Base-by-base conservation (phyloP, 2,329 filamentous ascomycete genomes). In the Cladosporium sp. region DNA sequence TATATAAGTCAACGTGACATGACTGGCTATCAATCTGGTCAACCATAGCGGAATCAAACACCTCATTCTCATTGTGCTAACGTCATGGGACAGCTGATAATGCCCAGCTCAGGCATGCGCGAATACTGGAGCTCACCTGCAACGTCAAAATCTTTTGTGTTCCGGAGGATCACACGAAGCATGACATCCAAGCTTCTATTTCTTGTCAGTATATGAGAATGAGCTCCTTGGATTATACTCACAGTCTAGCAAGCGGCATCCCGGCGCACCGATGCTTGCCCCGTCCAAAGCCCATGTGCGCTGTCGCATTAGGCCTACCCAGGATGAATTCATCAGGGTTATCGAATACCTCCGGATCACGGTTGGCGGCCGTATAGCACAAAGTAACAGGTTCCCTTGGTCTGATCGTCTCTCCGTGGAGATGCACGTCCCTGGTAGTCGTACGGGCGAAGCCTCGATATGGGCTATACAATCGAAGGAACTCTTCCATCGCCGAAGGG, bases 211-310 rank as follows among this genome's bases (percentile, higher is more conserved):
- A 57, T 3, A 18, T 1, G 23, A 26, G 3, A 2, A 26, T 26
- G 23, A 26, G 23, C 23, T 26, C 23, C 23, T 26, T 26, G 23
- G 23, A 26, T 11, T 26, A 1, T 8, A 57, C 53, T 57, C 12
- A 57, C 55, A 57, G n/a, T 28, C 55, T 57, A 2, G 55, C 55
- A 35, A 57, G 55, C n/a, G 55, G 55, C 55, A 57, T 59, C 3
- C 57, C 57, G 2, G 57, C 57, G n/a, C 57, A 59, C 37, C 57
- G 57, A 28, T 59, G 57, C 37, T 59, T 59, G 35, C 57, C 57
- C 18, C 57, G 40, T 21, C 37, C 57, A 21, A 59, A 59, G 26
- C 57, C 57, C 57, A 59, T 59, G 26, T 59, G 57, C 6, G 37
- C 37, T 3, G 57, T 37, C 1, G 33, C 33, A 31, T 59, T 59